Percentiles rank a stretch among this genome's conserved stretches.
phyloP scores from a whole-genome alignment of 139 green algal species.

The Chlamydomonas sp. region DNA sequence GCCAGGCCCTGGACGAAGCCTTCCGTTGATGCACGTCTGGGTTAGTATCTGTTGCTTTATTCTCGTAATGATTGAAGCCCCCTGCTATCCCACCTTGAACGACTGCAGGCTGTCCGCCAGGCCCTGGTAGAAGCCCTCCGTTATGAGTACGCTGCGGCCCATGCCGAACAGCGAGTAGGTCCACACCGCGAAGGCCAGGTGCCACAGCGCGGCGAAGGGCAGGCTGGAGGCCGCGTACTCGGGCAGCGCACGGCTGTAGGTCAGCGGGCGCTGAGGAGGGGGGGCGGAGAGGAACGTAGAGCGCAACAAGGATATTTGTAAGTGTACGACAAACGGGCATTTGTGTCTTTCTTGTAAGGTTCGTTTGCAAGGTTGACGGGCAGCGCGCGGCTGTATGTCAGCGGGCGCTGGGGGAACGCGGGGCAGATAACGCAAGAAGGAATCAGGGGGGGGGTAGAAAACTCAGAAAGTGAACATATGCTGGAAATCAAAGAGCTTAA shows the following conservation, averaged over 20 bases:
- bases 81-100: constrained; percentile 14
- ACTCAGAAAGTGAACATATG: too few species aligned
- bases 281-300: not conserved
- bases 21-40: not conserved
- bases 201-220: constrained; percentile 57
- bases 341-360: too few species aligned
- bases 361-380: constrained; percentile 35
- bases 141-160: constrained; percentile 4
- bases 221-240: constrained; percentile 43
- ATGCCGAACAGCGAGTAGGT: constrained; percentile 58
- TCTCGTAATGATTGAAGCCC: too few species aligned
- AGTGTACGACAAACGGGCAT: too few species aligned
- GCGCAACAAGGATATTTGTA: too few species aligned
- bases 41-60: too few species aligned
- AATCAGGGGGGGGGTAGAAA: too few species aligned
- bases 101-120: not conserved
- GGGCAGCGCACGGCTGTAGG: constrained; percentile 52
- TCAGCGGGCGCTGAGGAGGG: constrained; percentile 37
- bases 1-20: not conserved
- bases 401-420: constrained; percentile 36
- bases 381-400: constrained; percentile 46
- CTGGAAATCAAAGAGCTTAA: too few species aligned
- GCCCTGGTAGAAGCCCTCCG: not conserved
- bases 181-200: constrained; percentile 63
- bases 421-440: too few species aligned